These are phyloP conservation scores for Chytriomyces hyalinus DNA, from an alignment of 192 early-diverging fungal species.

Conservation along the genomic window DNA sequence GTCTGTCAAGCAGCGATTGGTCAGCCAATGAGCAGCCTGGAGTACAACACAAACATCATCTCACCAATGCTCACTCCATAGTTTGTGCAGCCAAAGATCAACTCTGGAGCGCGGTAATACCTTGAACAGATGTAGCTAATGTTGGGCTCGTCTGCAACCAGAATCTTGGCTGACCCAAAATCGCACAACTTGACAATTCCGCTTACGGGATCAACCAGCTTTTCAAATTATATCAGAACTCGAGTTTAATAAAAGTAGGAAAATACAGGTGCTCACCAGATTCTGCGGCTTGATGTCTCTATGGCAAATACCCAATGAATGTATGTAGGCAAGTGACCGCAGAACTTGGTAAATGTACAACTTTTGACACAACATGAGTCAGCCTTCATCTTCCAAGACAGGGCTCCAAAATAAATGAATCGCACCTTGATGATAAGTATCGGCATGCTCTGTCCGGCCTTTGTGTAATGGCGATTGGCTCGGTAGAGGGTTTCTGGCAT, in stretches of 20 bases:
- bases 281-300: constrained; percentile 99
- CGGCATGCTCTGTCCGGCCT: constrained; percentile 92
- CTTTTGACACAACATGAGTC: constrained; percentile 36
- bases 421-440: constrained; percentile 84
- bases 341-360: constrained; percentile 99
- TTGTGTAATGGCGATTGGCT: constrained; percentile 87
- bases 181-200: constrained; percentile 98
- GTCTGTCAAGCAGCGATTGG: constrained; percentile 52
- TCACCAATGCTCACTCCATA: constrained; percentile 80
- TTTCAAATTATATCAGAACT: too few species aligned
- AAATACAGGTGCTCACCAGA: constrained; percentile 53
- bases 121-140: constrained; percentile 98
- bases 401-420: constrained; percentile 8
- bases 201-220: constrained; percentile 81
- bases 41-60: constrained; percentile 71
- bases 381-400: not conserved
- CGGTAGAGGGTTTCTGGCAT: constrained; percentile 97
- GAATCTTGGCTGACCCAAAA: constrained; percentile 96
- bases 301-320: constrained; percentile 97
- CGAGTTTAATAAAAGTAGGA: not conserved
- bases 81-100: constrained; percentile 94
- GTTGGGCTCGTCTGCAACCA: constrained; percentile 94
- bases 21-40: not conserved
- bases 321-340: constrained; percentile 95
- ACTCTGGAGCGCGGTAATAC: constrained; percentile 96